Conservation (phyloP, 2,329 filamentous ascomycete species). For the Paramyrothecium sp. region DNA sequence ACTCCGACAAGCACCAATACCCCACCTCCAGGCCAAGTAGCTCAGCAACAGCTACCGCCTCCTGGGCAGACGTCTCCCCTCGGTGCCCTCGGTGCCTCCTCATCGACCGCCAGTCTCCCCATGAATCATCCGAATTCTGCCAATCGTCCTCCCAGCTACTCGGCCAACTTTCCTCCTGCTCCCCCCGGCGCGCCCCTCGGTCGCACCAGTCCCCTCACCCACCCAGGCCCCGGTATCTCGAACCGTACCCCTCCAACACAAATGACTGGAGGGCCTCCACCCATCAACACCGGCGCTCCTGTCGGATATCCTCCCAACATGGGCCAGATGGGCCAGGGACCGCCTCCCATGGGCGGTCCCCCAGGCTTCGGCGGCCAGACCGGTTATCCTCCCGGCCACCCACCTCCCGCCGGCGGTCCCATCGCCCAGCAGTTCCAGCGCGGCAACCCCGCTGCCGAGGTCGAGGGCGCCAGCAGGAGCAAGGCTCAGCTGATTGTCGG, state of each 20-base stretch:
- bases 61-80: slow-evolving; percentile 14
- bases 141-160: slow-evolving; percentile 64
- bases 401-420: slow-evolving; percentile 32
- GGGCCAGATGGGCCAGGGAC: slow-evolving; percentile 39
- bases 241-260: slow-evolving; percentile 57
- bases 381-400: slow-evolving; percentile 47
- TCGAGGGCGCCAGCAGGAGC: slow-evolving; percentile 83
- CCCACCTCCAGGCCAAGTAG: slow-evolving; percentile 47
- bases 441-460: slow-evolving; percentile 62
- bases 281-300: slow-evolving; percentile 64
- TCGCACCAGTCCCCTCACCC: slow-evolving; percentile 51
- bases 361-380: slow-evolving; percentile 39
- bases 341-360: slow-evolving; percentile 34
- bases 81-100: slow-evolving; percentile 33
- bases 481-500: slow-evolving; percentile 98
- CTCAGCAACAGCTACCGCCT: slow-evolving; percentile 42
- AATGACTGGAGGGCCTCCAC: slow-evolving; percentile 63
- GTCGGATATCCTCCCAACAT: slow-evolving; percentile 60
- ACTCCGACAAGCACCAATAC: slow-evolving; percentile 27
- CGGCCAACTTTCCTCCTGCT: slow-evolving; percentile 50
- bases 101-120: slow-evolving; percentile 47
- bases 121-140: slow-evolving; percentile 63
- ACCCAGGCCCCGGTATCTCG: slow-evolving; percentile 33
- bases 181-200: slow-evolving; percentile 43
- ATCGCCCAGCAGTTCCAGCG: slow-evolving; percentile 41